Evolutionary conservation across 768 basidiomycete species (phyloP), one percentile per base, ranked within the genome.

Genomic region (Pholiota conissans): DNA sequence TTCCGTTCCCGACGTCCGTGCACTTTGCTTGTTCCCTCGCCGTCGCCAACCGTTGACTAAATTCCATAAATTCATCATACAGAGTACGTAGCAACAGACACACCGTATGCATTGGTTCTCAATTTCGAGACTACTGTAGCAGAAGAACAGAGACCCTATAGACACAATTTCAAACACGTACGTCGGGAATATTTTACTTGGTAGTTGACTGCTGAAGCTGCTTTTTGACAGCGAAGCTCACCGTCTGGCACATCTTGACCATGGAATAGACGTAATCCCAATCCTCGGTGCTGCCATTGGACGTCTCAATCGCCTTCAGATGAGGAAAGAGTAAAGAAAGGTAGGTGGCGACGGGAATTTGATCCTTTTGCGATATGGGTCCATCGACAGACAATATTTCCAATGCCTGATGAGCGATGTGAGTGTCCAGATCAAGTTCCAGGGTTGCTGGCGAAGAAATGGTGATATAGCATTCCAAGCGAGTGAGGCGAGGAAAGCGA

Each of bases 311-410:
- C 4, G 42, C 30, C 30, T 60, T 35, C 14, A 63, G 55, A 18
- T 63, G 3, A 2, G 62, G 62, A 53, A 63, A 63, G 7, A 63
- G 39, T 22, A 57, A 18, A n/a, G 50, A 27, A 14, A 63, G 39
- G 32, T 63, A 52, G 18, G 56, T 49, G 14, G 62, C 55, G 29
- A 63, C 26, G 9, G 16, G 10, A 2, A 50, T 34, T 13, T 52
- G 1, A 11, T 42, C 13, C 13, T 45, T 9, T 9, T 3, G 22
- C 13, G 46, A 11, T 8, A 27, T 9, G 10, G 7, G 4, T 10
- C 45, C 49, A 16, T 51, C 49, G 9, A 63, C 47, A 6, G 49
- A 55, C 20, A 63, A 39, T 1, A 40, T 22, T 27, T 46, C 30
- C 26, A 63, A 49, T 1, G 32, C 39, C 34, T 63, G 56, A 9